These are phyloP conservation scores for Coriaria nepalensis DNA, from an alignment of 306 rosid species.

Conservation along the genomic window DNA sequence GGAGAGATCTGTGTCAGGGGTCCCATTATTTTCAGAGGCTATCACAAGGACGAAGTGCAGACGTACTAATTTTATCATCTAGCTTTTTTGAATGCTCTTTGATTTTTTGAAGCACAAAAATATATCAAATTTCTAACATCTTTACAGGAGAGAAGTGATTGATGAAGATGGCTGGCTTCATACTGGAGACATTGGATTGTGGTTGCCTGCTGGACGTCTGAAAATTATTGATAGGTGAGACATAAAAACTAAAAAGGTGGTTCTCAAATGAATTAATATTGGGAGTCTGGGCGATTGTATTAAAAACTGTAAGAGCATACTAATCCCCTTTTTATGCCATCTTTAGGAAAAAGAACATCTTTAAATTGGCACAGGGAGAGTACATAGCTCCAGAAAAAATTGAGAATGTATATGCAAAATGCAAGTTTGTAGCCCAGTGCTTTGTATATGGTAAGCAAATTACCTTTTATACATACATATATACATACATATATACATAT, in stretches of 20 bases:
- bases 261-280: background rate
- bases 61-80: slow-evolving; percentile 45
- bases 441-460: slow-evolving; percentile 79
- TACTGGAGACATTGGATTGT: slow-evolving; percentile 84
- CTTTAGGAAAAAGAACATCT: slow-evolving; percentile 92
- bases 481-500: too few species aligned
- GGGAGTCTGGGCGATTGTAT: too few species aligned
- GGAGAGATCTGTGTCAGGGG: slow-evolving; percentile 99
- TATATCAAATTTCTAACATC: slow-evolving; percentile 17
- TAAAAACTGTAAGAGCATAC: background rate
- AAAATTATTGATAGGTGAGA: slow-evolving; percentile 90
- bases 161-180: slow-evolving; percentile 97
- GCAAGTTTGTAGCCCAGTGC: slow-evolving; percentile 80
- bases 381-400: slow-evolving; percentile 98
- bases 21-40: slow-evolving; percentile 75
- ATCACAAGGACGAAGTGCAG: slow-evolving; percentile 84
- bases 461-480: too few species aligned
- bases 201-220: slow-evolving; percentile 88
- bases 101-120: too few species aligned
- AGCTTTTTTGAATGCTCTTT: slow-evolving; percentile 14
- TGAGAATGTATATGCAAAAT: slow-evolving; percentile 80
- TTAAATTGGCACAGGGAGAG: slow-evolving; percentile 99
- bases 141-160: slow-evolving; percentile 76
- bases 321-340: slow-evolving; percentile 11
- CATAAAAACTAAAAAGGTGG: slow-evolving; percentile 1